These are phyloP conservation scores for Panicum miliaceum DNA, from an alignment of 176 grass and related monocot genomes.

Conservation along the genomic window DNA sequence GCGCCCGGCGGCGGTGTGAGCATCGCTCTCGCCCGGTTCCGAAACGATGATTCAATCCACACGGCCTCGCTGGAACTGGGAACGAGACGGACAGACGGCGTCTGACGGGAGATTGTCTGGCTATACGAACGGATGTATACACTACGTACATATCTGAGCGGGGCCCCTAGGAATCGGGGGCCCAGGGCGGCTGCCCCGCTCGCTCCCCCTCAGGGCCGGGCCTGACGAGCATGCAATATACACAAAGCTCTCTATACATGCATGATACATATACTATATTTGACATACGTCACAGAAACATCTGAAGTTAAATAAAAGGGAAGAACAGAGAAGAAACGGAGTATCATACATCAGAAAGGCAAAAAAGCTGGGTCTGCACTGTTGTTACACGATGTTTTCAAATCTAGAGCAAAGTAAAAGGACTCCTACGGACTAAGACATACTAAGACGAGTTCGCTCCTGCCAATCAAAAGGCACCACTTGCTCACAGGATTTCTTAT, in stretches of 20 bases:
- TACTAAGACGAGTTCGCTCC: background rate
- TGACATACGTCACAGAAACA: background rate
- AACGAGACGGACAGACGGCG: no score
- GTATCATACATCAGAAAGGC: background rate
- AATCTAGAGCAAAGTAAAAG: background rate
- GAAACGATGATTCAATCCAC: no score
- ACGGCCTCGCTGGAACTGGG: no score
- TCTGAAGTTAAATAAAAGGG: background rate
- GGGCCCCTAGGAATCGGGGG: no score
- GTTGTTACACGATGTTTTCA: conserved; percentile 38
- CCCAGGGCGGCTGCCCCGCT: no score
- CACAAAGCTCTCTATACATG: background rate
- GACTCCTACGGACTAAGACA: conserved; percentile 3
- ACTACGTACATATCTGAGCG: no score
- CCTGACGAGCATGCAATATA: background rate
- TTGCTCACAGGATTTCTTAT: background rate
- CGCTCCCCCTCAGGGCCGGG: no score
- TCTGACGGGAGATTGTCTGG: no score
- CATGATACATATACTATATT: background rate
- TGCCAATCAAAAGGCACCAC: background rate
- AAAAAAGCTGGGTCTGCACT: background rate
- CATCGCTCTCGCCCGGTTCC: no score
- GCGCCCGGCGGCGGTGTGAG: no score
- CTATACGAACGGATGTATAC: no score
- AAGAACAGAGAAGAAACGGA: background rate